phyloP scores from a whole-genome alignment of 164 flowering plant genomes.

The Cinnamomum chago region DNA sequence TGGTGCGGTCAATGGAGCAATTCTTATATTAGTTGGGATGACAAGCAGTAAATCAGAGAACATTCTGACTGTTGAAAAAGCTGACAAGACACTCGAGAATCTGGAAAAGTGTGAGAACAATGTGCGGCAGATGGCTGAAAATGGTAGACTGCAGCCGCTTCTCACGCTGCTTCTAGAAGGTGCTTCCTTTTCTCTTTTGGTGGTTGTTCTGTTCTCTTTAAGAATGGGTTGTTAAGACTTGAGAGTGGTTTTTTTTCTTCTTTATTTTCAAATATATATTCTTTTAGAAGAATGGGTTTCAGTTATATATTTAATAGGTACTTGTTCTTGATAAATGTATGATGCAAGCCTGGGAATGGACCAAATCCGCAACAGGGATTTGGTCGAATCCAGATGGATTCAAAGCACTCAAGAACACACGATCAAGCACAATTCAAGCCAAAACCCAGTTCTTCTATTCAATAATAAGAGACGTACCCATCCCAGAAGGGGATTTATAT shows the following conservation, averaged over 20 bases:
- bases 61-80: conserved; percentile 67
- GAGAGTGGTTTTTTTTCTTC: too few relatives aligned
- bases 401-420: too few relatives aligned
- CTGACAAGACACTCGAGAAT: conserved; percentile 80
- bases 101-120: conserved; percentile 76
- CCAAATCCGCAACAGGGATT: too few relatives aligned
- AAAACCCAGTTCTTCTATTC: too few relatives aligned
- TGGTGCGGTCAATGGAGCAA: conserved; percentile 86
- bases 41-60: conserved; percentile 88
- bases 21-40: conserved; percentile 87
- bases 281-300: not conserved
- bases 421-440: too few relatives aligned
- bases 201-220: not conserved
- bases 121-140: conserved; percentile 93
- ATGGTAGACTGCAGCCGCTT: conserved; percentile 91
- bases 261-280: not conserved
- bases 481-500: too few relatives aligned
- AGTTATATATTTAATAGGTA: too few relatives aligned
- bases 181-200: conserved; percentile 14
- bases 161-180: conserved; percentile 79
- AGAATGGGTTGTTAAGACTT: not conserved
- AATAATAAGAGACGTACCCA: too few relatives aligned
- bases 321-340: too few relatives aligned
- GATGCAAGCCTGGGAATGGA: too few relatives aligned
- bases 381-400: too few relatives aligned